phyloP scores from a whole-genome alignment of 129 eudicot species.

The Escallonia rubra region DNA sequence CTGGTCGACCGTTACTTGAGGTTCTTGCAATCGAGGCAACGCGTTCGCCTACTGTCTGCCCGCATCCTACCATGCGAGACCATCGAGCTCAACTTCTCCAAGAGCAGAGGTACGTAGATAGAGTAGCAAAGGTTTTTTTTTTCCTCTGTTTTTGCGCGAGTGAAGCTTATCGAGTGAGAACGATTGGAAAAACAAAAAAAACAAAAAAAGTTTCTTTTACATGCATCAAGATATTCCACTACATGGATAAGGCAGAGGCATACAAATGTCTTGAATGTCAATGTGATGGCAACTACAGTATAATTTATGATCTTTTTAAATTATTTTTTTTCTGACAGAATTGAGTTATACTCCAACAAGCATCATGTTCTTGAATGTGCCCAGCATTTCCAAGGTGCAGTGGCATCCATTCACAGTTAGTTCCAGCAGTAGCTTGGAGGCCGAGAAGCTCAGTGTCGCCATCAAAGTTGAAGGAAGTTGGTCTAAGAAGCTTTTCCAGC shows the following conservation, averaged over 20 bases:
- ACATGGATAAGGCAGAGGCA: no score
- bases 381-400: conserved; percentile 82
- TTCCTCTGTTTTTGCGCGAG: no score
- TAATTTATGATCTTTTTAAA: neutral
- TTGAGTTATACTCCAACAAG: conserved; percentile 70
- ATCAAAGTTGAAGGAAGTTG: conserved; percentile 84
- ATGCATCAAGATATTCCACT: no score
- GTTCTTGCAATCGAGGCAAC: conserved; percentile 47
- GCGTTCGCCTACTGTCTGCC: conserved; percentile 41
- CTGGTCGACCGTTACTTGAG: conserved; percentile 50
- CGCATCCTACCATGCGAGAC: conserved; percentile 42
- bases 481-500: conserved; percentile 60
- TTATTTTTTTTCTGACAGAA: conserved; percentile 22
- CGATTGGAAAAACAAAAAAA: no score
- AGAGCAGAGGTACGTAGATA: conserved; percentile 22
- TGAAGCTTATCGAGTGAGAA: no score
- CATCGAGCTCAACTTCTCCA: conserved; percentile 55
- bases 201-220: no score
- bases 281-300: no score
- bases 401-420: conserved; percentile 94
- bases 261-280: no score
- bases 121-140: no score
- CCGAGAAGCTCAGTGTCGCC: conserved; percentile 64
- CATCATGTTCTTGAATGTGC: conserved; percentile 66
- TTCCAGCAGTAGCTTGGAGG: conserved; percentile 71